These are phyloP conservation scores for Coemansia aciculifera DNA, from an alignment of 192 early-diverging fungal genomes.

Conservation along the genomic window DNA sequence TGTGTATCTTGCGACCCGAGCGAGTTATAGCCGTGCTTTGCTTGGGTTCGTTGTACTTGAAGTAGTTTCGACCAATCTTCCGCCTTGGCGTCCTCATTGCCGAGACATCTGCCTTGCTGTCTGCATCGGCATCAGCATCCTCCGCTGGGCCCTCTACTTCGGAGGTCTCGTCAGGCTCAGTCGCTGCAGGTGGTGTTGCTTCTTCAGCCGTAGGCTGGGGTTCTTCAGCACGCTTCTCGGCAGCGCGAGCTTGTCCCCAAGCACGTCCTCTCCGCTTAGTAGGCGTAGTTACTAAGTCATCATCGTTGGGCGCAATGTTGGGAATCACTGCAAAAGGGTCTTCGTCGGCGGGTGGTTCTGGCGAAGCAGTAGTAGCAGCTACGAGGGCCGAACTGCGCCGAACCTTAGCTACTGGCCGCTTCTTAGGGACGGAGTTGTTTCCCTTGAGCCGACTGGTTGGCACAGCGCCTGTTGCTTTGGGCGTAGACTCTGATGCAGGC, in stretches of 20 bases:
- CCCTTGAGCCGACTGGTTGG: slow-evolving; percentile 13
- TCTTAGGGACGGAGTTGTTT: background rate
- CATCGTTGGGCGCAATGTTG: background rate
- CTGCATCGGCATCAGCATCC: background rate
- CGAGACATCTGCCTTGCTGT: slow-evolving; percentile 3
- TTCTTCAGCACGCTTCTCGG: background rate
- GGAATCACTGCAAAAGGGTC: background rate
- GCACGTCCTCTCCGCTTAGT: background rate
- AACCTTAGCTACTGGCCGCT: background rate
- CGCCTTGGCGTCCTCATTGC: slow-evolving; percentile 17
- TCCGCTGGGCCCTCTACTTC: background rate
- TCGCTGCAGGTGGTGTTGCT: background rate
- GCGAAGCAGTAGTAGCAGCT: background rate
- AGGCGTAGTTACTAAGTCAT: background rate
- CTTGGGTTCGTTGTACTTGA: slow-evolving; percentile 26
- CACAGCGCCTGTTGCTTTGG: slow-evolving; percentile 1
- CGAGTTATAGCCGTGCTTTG: slow-evolving; percentile 33
- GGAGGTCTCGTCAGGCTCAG: background rate
- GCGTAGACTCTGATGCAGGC: background rate
- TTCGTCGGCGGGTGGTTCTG: background rate
- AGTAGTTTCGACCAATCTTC: slow-evolving; percentile 12
- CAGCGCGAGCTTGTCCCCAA: background rate
- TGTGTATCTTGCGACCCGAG: slow-evolving; percentile 41
- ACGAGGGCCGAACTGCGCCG: background rate
- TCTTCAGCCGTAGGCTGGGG: background rate